Conservation (phyloP, 768 basidiomycete species). For the Lactarius quietus region DNA sequence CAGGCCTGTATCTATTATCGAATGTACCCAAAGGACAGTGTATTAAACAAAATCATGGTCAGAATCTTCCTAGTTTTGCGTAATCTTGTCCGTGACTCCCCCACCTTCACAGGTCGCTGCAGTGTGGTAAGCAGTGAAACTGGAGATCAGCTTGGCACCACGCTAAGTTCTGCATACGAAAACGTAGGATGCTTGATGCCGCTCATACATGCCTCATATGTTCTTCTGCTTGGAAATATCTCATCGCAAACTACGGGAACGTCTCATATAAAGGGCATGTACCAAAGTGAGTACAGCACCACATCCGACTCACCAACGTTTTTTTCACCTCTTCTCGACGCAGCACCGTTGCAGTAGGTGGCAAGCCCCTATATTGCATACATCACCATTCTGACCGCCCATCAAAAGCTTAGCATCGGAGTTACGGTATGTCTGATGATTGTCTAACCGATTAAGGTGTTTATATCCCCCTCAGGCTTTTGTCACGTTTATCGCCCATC, state of each 20-base stretch:
- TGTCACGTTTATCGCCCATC: slow-evolving; percentile 19
- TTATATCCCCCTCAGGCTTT: slow-evolving; percentile 3
- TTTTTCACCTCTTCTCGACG: not conserved
- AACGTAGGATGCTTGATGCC: slow-evolving; percentile 19
- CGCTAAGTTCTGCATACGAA: not conserved
- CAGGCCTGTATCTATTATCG: slow-evolving; percentile 23
- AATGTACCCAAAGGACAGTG: slow-evolving; percentile 12
- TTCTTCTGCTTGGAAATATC: slow-evolving; percentile 22
- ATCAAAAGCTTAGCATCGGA: slow-evolving; percentile 23
- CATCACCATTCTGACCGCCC: not conserved
- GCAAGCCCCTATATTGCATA: not conserved
- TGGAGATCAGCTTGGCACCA: not conserved
- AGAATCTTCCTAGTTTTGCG: not conserved
- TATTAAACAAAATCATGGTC: slow-evolving; percentile 16
- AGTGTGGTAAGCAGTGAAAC: slow-evolving; percentile 16
- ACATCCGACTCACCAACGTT: not conserved
- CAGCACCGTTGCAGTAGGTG: slow-evolving; percentile 23
- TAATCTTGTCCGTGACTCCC: not conserved
- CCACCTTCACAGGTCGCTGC: slow-evolving; percentile 13
- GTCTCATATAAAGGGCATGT: slow-evolving; percentile 1
- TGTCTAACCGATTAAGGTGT: not conserved
- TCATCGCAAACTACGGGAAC: slow-evolving; percentile 25
- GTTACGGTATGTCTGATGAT: slow-evolving; percentile 20
- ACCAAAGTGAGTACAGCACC: slow-evolving; percentile 11
- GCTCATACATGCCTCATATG: slow-evolving; percentile 20